Percentiles rank a stretch among this genome's conserved stretches.
These are phyloP conservation scores for Harrya chromipes DNA, from an alignment of 768 basidiomycete genomes.

Conservation along the genomic window DNA sequence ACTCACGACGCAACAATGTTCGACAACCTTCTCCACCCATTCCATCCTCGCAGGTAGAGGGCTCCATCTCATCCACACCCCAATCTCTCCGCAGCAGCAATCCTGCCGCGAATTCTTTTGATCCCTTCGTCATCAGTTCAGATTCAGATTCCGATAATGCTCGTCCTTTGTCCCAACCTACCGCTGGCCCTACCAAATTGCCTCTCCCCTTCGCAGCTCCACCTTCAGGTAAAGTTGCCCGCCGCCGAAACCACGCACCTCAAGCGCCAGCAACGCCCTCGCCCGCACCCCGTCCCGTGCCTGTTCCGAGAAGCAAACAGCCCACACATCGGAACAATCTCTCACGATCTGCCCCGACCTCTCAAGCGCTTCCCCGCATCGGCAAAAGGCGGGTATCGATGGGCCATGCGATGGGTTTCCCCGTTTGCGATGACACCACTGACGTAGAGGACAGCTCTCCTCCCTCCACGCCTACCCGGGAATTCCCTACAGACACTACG, in stretches of 20 bases:
- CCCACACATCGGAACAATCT: conserved; percentile 27
- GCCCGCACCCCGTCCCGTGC: conserved; percentile 42
- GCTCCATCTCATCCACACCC: conserved; percentile 24
- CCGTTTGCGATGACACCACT: conserved; percentile 70
- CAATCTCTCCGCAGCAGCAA: conserved; percentile 30
- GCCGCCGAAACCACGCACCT: conserved; percentile 46
- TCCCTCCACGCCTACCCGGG: conserved; percentile 55
- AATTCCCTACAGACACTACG: conserved; percentile 26
- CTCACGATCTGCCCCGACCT: conserved; percentile 52
- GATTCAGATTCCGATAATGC: conserved; percentile 38
- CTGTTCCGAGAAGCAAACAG: conserved; percentile 41
- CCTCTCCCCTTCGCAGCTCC: conserved; percentile 43
- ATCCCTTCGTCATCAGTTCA: conserved; percentile 50
- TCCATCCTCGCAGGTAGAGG: conserved; percentile 68
- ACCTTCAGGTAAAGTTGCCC: conserved; percentile 56
- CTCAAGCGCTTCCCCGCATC: conserved; percentile 33
- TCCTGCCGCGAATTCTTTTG: conserved; percentile 39
- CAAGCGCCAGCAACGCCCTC: conserved; percentile 36
- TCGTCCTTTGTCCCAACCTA: conserved; percentile 33
- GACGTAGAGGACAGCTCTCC: conserved; percentile 43
- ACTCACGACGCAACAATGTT: conserved; percentile 46
- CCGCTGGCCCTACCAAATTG: conserved; percentile 18
- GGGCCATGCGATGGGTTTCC: conserved; percentile 45
- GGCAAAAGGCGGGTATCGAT: conserved; percentile 33
- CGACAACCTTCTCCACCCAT: conserved; percentile 66